Evolutionary conservation across 805 yeast genomes (phyloP).

Genomic region (Yamadazyma philogaea): DNA sequence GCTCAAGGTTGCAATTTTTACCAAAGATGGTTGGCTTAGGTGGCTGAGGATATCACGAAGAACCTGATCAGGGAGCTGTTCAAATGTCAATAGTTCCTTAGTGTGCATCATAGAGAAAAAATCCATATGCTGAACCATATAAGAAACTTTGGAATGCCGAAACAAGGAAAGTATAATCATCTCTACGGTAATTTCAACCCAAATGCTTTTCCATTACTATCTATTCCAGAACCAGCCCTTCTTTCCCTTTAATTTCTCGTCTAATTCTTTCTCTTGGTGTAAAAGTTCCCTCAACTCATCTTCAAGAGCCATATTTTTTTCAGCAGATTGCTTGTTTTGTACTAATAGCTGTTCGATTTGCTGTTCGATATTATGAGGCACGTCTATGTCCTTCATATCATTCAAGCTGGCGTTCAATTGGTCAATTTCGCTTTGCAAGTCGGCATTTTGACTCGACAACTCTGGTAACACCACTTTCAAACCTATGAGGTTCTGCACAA

Average conservation of each 20-base stretch:
- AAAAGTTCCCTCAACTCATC: slow-evolving; percentile 27
- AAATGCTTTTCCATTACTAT: not conserved
- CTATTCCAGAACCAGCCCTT: slow-evolving; percentile 16
- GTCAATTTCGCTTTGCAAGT: slow-evolving; percentile 46
- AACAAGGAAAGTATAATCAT: no score
- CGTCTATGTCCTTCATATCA: slow-evolving; percentile 32
- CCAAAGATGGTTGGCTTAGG: not conserved
- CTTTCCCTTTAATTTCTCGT: slow-evolving; percentile 11
- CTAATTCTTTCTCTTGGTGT: slow-evolving; percentile 10
- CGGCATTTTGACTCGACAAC: slow-evolving; percentile 69
- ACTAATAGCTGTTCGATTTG: slow-evolving; percentile 34
- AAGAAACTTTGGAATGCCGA: no score
- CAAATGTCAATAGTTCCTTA: not conserved
- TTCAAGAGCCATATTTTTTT: slow-evolving; percentile 36
- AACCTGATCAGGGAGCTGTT: not conserved
- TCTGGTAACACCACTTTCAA: slow-evolving; percentile 75
- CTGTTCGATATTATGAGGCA: slow-evolving; percentile 37
- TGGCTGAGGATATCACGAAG: not conserved
- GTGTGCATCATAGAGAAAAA: no score
- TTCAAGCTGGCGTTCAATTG: slow-evolving; percentile 26
- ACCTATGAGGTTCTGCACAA: slow-evolving; percentile 84
- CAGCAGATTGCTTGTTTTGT: slow-evolving; percentile 38
- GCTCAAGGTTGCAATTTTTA: not conserved
- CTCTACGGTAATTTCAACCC: no score
- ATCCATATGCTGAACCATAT: no score